Percentiles rank a stretch among this genome's conserved stretches.
phyloP scores from a whole-genome alignment of 2,329 filamentous ascomycete genomes.

The Paecilomyces fulvus region DNA sequence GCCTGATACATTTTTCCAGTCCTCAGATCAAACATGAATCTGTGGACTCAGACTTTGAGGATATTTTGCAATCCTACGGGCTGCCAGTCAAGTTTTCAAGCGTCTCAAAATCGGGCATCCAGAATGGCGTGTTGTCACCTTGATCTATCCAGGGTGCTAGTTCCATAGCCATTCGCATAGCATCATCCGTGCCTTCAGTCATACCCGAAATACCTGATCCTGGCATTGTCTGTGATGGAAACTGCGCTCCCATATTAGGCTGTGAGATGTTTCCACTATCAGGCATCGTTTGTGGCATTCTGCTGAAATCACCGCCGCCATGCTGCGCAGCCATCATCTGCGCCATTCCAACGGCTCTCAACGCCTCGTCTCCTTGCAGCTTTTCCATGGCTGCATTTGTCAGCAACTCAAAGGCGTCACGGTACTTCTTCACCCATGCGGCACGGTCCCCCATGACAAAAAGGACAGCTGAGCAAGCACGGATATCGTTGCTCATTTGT shows the following conservation, averaged over 20 bases:
- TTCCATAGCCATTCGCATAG: constrained; percentile 30
- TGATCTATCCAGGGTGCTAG: constrained; percentile 34
- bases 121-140: constrained; percentile 24
- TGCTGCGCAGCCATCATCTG: constrained; percentile 34
- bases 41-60: too few species aligned
- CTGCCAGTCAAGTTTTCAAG: constrained; percentile 22
- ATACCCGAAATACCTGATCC: not conserved
- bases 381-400: constrained; percentile 42
- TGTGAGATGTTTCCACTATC: constrained; percentile 9
- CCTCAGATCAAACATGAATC: not conserved
- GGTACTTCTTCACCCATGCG: constrained; percentile 40
- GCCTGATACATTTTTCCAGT: not conserved
- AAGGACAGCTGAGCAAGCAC: constrained; percentile 41
- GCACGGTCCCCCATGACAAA: constrained; percentile 45
- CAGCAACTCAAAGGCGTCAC: constrained; percentile 41
- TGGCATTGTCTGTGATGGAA: not conserved
- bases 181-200: constrained; percentile 15
- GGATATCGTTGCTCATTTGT: constrained; percentile 42
- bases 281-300: constrained; percentile 7
- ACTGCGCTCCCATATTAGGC: not conserved
- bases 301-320: constrained; percentile 7
- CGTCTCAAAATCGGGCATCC: constrained; percentile 33
- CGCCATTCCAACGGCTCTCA: constrained; percentile 27
- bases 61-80: not conserved
- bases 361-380: constrained; percentile 30